Evolutionary conservation across 139 green algal genomes (phyloP).

Genomic region (Chlorella sorokiniana): DNA sequence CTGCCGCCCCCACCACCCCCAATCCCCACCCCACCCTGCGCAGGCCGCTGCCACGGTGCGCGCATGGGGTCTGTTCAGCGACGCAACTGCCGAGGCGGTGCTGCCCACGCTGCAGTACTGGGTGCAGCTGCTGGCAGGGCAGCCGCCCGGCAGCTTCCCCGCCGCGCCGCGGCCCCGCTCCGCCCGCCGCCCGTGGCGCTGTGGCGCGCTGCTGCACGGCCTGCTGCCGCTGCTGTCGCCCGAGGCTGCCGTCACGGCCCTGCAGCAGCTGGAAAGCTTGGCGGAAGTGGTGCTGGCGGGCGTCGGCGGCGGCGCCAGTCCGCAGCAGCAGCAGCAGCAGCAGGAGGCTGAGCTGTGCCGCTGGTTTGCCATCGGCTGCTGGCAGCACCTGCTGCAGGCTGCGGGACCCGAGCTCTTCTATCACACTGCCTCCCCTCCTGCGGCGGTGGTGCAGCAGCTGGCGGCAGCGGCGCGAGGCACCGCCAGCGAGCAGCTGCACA

Average conservation of each 20-base stretch:
- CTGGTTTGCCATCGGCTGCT: constrained; percentile 10
- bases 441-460: neutral
- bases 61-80: constrained; percentile 18
- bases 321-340: neutral
- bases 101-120: constrained; percentile 33
- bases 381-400: neutral
- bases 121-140: constrained; percentile 16
- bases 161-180: constrained; percentile 5
- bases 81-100: constrained; percentile 21
- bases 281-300: constrained; percentile 6
- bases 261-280: neutral
- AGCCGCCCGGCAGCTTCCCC: neutral
- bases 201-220: constrained; percentile 39
- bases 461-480: neutral
- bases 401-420: neutral
- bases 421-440: neutral
- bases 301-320: neutral
- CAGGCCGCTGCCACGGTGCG: constrained; percentile 38
- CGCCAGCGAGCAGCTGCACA: constrained; percentile 18
- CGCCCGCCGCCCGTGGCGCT: constrained; percentile 13
- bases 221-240: constrained; percentile 31
- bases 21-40: too few relatives aligned
- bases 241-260: neutral
- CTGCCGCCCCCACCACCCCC: too few relatives aligned
- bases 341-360: constrained; percentile 11